A percentile compares a stretch with the other conserved stretches of the same genome.
phyloP scores from a whole-genome alignment of 345 rosid species.

The Salix suchowensis region DNA sequence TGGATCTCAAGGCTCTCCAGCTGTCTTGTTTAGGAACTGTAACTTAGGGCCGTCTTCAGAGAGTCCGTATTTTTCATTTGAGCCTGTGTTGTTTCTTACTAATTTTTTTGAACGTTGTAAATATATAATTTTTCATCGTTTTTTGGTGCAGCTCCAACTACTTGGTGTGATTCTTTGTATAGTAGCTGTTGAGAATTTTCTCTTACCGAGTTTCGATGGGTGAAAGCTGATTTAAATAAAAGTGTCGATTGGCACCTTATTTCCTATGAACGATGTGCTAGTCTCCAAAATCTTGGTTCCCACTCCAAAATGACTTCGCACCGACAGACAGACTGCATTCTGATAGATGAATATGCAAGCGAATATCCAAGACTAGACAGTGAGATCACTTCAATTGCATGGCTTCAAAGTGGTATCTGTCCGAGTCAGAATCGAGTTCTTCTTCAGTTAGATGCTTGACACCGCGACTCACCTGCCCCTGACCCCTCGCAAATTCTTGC shows the following conservation, averaged over 20 bases:
- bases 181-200: background rate
- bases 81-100: background rate
- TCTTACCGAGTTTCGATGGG: background rate
- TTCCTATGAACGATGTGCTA: too few species aligned
- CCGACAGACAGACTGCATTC: background rate
- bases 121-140: background rate
- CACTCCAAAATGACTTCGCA: background rate
- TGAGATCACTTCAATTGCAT: slow-evolving; percentile 28
- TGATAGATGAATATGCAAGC: background rate
- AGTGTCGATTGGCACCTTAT: background rate
- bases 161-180: background rate
- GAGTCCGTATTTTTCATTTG: background rate
- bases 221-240: slow-evolving; percentile 2
- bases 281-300: too few species aligned
- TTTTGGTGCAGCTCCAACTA: background rate
- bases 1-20: background rate
- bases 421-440: slow-evolving; percentile 60
- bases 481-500: slow-evolving; percentile 23
- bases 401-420: slow-evolving; percentile 50
- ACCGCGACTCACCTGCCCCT: slow-evolving; percentile 32
- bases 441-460: slow-evolving; percentile 42
- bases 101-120: slow-evolving; percentile 6
- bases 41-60: background rate
- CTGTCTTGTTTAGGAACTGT: background rate
- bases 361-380: background rate